Conservation (phyloP, 805 yeast species). For the Myxozyma udenii region DNA sequence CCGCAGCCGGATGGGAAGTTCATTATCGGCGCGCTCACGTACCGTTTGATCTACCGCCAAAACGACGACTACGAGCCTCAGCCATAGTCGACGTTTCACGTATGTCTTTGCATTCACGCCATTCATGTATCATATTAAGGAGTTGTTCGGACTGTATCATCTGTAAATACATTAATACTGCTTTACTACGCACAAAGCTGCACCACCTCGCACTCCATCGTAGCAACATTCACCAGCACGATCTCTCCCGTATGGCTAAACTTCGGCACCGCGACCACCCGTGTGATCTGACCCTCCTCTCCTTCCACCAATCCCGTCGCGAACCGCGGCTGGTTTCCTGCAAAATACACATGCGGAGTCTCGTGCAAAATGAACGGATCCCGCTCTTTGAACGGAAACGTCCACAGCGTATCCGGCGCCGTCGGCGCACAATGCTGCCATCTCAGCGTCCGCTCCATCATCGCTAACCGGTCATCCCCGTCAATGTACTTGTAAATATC, state of each 20-base stretch:
- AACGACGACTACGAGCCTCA: slow-evolving; percentile 28
- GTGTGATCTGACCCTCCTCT: slow-evolving; percentile 36
- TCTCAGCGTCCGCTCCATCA: slow-evolving; percentile 63
- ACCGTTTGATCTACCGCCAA: slow-evolving; percentile 39
- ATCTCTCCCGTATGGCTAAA: slow-evolving; percentile 64
- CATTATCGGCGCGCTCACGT: slow-evolving; percentile 33
- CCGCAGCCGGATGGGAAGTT: slow-evolving; percentile 31
- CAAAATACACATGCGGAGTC: slow-evolving; percentile 82
- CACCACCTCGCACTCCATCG: slow-evolving; percentile 55
- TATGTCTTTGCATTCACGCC: too few relatives aligned
- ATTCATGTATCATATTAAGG: too few relatives aligned
- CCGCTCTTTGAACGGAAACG: slow-evolving; percentile 70
- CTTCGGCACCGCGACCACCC: slow-evolving; percentile 65
- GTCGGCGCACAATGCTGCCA: slow-evolving; percentile 94
- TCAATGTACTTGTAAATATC: slow-evolving; percentile 71
- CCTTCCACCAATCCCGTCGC: slow-evolving; percentile 45
- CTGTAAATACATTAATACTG: too few relatives aligned
- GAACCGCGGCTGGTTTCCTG: slow-evolving; percentile 74
- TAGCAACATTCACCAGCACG: slow-evolving; percentile 57
- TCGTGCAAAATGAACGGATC: slow-evolving; percentile 81
- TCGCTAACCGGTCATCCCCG: slow-evolving; percentile 45
- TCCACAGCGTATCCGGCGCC: slow-evolving; percentile 90
- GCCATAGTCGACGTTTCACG: too few relatives aligned
- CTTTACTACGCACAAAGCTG: slow-evolving; percentile 33
- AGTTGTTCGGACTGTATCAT: too few relatives aligned